Evolutionary conservation across 2,329 filamentous ascomycete species (phyloP).

Genomic region (Sodiomyces alkalinus): DNA sequence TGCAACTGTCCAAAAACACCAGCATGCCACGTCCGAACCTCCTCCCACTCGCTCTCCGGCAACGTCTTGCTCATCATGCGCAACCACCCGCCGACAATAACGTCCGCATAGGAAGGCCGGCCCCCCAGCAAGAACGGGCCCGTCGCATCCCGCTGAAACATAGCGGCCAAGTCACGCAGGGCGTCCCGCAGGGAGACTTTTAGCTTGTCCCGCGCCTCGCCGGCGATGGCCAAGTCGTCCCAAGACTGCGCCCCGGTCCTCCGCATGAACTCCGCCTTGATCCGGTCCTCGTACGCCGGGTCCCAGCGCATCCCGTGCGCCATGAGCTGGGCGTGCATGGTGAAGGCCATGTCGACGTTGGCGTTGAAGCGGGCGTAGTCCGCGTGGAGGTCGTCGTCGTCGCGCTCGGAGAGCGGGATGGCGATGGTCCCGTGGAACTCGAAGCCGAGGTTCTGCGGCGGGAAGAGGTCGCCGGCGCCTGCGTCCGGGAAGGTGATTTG

Average conservation of each 20-base stretch:
- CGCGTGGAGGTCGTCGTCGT: conserved; percentile 13
- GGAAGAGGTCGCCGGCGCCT: conserved; percentile 32
- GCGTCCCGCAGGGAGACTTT: conserved; percentile 22
- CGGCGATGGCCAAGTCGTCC: conserved; percentile 23
- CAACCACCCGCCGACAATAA: conserved; percentile 43
- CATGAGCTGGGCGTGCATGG: conserved; percentile 24
- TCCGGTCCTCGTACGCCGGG: conserved; percentile 25
- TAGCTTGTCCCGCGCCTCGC: conserved; percentile 23
- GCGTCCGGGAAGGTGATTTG: conserved; percentile 32
- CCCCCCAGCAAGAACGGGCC: conserved; percentile 34
- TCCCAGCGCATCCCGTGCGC: conserved; percentile 31
- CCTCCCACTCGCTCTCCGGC: conserved; percentile 29
- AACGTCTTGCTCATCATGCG: conserved; percentile 26
- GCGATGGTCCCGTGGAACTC: conserved; percentile 9
- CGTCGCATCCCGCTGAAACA: conserved; percentile 20
- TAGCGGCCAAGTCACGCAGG: conserved; percentile 24
- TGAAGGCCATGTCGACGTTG: conserved; percentile 39
- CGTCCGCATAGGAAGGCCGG: conserved; percentile 33
- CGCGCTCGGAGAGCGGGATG: conserved; percentile 21
- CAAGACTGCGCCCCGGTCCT: conserved; percentile 28
- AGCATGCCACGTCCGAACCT: conserved; percentile 29
- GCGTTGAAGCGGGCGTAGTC: conserved; percentile 35
- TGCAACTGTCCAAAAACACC: conserved; percentile 34
- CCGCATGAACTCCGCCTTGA: conserved; percentile 29
- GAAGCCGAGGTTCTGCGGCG: conserved; percentile 24